Conservation (phyloP, 208 protist genomes). For the Pavlovales sp. region DNA sequence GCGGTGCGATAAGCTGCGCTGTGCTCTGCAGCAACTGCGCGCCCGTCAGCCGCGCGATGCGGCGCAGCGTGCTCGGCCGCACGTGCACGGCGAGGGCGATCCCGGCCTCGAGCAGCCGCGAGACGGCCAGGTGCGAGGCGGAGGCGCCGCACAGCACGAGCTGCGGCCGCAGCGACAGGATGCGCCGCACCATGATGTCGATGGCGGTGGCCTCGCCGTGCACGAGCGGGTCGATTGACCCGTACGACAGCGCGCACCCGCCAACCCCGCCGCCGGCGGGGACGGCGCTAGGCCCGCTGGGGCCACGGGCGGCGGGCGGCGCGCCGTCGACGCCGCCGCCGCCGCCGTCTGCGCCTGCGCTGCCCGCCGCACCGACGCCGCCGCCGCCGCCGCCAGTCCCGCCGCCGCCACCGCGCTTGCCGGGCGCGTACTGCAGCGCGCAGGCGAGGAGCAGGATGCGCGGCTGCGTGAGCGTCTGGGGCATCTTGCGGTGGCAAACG, state of each 20-base stretch:
- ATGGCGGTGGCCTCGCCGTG: background rate
- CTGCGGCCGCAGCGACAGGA: background rate
- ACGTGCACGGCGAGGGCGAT: constrained; percentile 21
- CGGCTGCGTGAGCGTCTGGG: constrained; percentile 93
- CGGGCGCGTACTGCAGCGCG: constrained; percentile 89
- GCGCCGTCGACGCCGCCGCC: too few species aligned
- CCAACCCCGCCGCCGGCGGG: too few species aligned
- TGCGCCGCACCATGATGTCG: background rate
- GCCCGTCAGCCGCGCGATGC: background rate
- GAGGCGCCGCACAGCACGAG: background rate
- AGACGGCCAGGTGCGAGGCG: background rate
- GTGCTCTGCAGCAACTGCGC: background rate
- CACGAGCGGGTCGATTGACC: background rate
- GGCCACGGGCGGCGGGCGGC: too few species aligned
- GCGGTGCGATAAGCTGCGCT: background rate
- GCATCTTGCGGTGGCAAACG: constrained; percentile 97
- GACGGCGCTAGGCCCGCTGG: too few species aligned
- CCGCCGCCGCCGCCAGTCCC: too few species aligned
- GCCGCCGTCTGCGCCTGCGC: too few species aligned
- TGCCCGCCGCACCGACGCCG: too few species aligned
- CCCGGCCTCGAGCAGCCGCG: background rate
- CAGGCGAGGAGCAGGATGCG: constrained; percentile 97
- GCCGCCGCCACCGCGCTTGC: background rate
- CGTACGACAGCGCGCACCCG: background rate
- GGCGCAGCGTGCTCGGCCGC: background rate